Evolutionary conservation across 805 yeast genomes (phyloP).

Genomic region (Starmerella vaccinii): DNA sequence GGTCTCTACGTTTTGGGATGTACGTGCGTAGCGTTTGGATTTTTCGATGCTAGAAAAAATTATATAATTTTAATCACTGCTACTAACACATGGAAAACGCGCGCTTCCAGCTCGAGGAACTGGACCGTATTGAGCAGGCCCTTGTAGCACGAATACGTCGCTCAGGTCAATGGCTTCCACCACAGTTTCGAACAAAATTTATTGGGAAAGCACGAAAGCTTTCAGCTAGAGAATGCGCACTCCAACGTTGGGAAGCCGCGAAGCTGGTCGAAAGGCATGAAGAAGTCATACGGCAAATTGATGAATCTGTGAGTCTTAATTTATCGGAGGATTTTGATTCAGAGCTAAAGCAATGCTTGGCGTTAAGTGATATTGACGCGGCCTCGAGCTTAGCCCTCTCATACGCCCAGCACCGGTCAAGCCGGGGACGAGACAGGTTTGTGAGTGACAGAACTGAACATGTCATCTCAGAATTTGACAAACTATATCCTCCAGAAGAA

Average conservation of each 20-base stretch:
- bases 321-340: neutral
- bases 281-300: neutral
- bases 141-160: conserved; percentile 46
- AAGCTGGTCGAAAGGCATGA: conserved; percentile 5
- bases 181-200: neutral
- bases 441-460: conserved; percentile 44
- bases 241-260: conserved; percentile 16
- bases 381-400: neutral
- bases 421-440: conserved; percentile 28
- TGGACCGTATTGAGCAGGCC: conserved; percentile 62
- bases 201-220: neutral
- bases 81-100: conserved; percentile 22
- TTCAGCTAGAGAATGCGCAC: conserved; percentile 16
- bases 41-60: conserved; percentile 4
- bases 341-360: conserved; percentile 8
- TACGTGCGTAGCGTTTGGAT: neutral
- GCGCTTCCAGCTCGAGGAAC: conserved; percentile 36
- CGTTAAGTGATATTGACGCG: conserved; percentile 9
- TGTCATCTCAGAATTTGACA: conserved; percentile 35
- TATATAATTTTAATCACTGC: neutral
- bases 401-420: neutral
- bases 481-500: conserved; percentile 42
- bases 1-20: neutral
- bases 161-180: conserved; percentile 17
- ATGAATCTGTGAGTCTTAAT: neutral